Evolutionary conservation across 768 basidiomycete genomes (phyloP).

Genomic region (Hericium coralloides): DNA sequence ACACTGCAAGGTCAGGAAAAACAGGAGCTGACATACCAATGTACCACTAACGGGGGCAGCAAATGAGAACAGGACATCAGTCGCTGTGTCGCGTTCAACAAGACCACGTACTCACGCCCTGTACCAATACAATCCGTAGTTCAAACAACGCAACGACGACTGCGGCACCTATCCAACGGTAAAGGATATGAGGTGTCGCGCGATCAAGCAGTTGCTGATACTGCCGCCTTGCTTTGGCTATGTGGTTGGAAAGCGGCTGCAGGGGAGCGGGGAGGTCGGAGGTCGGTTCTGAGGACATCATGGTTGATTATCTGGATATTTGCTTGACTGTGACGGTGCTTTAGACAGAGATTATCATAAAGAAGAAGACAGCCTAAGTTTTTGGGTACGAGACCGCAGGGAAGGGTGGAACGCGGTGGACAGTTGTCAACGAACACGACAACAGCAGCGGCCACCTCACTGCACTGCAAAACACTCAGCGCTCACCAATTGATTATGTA

Average conservation of each 20-base stretch:
- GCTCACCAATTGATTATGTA: background rate
- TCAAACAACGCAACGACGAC: constrained; percentile 69
- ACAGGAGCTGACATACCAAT: constrained; percentile 53
- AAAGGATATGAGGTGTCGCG: constrained; percentile 81
- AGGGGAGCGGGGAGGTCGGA: constrained; percentile 14
- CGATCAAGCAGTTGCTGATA: constrained; percentile 90
- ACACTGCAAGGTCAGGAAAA: background rate
- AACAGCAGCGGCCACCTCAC: background rate
- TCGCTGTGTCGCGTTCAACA: constrained; percentile 2
- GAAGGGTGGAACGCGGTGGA: background rate
- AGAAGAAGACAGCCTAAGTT: background rate
- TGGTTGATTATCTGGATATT: background rate
- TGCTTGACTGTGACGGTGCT: background rate
- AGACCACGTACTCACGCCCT: constrained; percentile 39
- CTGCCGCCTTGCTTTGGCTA: constrained; percentile 53
- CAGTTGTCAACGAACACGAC: background rate
- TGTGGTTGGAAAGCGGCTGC: constrained; percentile 23
- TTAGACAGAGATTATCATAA: background rate
- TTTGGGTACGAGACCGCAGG: background rate
- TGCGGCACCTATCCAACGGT: constrained; percentile 79
- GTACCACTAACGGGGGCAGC: constrained; percentile 58
- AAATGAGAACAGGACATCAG: background rate
- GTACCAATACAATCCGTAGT: constrained; percentile 76
- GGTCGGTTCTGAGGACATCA: constrained; percentile 13
- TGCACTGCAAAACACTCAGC: background rate